Evolutionary conservation across 202 grass and related monocot species (phyloP).

Genomic region (Musa balbisiana): DNA sequence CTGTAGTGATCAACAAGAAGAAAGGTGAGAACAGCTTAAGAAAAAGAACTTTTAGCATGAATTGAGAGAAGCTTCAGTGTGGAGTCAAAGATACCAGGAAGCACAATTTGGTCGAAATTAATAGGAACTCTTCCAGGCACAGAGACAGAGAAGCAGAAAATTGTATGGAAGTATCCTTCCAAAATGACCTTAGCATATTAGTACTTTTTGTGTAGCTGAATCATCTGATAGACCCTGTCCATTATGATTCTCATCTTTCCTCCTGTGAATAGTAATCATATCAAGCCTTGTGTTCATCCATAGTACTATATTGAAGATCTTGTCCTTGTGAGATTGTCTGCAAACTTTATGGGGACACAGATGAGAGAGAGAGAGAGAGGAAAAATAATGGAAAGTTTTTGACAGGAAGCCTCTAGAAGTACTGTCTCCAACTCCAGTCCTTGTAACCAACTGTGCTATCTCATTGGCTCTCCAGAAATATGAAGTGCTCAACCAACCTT

Average conservation of each 20-base stretch:
- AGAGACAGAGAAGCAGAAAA: not conserved
- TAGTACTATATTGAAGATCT: conserved; percentile 79
- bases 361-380: conserved; percentile 17
- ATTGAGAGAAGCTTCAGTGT: no score
- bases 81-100: conserved; percentile 9
- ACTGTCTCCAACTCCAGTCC: conserved; percentile 53
- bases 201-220: not conserved
- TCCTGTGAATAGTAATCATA: conserved; percentile 30
- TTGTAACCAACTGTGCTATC: conserved; percentile 62
- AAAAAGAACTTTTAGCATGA: not conserved
- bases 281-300: conserved; percentile 51
- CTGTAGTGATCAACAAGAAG: conserved; percentile 9
- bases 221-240: conserved; percentile 18
- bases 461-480: conserved; percentile 76
- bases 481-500: conserved; percentile 63
- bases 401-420: conserved; percentile 33
- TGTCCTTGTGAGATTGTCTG: conserved; percentile 67
- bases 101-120: not conserved
- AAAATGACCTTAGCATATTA: not conserved
- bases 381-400: conserved; percentile 41
- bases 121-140: no score
- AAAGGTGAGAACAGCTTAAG: conserved; percentile 13
- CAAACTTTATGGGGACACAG: conserved; percentile 18
- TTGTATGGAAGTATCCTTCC: not conserved
- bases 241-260: not conserved